Conservation (phyloP, 306 rosid genomes). For the Citrullus amarus region DNA sequence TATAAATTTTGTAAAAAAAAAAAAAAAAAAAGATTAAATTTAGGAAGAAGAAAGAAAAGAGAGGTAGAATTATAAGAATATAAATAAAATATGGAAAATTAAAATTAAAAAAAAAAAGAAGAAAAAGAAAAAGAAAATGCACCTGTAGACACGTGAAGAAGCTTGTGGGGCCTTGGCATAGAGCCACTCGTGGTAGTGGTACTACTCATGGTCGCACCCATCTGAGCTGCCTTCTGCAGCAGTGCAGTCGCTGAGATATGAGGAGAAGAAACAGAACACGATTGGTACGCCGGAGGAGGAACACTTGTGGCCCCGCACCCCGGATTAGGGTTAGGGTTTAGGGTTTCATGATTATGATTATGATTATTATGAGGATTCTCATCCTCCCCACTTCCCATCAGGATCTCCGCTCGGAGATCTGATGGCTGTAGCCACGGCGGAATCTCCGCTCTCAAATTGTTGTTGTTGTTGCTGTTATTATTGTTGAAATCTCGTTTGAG, state of each 20-base stretch:
- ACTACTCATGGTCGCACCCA: constrained; percentile 73
- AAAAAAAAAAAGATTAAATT: no score
- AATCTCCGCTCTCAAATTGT: constrained; percentile 20
- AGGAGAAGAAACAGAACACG: constrained; percentile 28
- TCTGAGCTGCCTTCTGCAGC: constrained; percentile 92
- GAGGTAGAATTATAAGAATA: no score
- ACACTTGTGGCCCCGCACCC: constrained; percentile 5
- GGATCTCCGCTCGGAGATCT: constrained; percentile 9
- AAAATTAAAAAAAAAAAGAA: not conserved
- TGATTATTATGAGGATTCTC: not conserved
- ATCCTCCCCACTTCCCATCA: not conserved
- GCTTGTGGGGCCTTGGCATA: constrained; percentile 31
- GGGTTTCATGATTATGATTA: not conserved
- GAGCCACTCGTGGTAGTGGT: constrained; percentile 5
- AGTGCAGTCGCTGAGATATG: constrained; percentile 95
- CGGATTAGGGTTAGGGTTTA: constrained; percentile 38
- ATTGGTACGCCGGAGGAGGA: constrained; percentile 37
- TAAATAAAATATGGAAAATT: no score
- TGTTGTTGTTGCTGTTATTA: not conserved
- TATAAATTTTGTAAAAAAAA: no score
- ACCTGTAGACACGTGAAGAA: constrained; percentile 41
- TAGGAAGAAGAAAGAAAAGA: no score
- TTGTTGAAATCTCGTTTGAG: constrained; percentile 18
- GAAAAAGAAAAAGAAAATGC: not conserved
- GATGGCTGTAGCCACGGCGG: constrained; percentile 50